A percentile compares a stretch with the other conserved stretches of the same genome.
Evolutionary conservation across 1,284 basidiomycete genomes (phyloP).

Genomic region (Dichomitus squalens): DNA sequence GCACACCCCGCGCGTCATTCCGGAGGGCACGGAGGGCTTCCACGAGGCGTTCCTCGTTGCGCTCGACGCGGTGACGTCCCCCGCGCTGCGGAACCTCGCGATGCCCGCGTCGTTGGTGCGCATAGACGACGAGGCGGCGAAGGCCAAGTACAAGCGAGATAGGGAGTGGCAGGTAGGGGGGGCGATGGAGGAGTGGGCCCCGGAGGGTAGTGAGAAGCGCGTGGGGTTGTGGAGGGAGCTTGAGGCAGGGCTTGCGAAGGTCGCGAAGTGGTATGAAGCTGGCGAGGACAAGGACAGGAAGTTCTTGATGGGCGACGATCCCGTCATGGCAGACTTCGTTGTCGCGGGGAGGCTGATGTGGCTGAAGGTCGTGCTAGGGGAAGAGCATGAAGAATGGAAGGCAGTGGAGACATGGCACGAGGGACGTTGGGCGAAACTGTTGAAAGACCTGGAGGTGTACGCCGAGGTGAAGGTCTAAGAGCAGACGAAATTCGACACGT

Average conservation of each 20-base stretch:
- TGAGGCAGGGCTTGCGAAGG: slow-evolving; percentile 16
- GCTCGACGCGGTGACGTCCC: slow-evolving; percentile 5
- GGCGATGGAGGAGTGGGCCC: slow-evolving; percentile 22
- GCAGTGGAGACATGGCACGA: slow-evolving; percentile 19
- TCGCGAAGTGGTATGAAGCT: slow-evolving; percentile 17
- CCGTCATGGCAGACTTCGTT: slow-evolving; percentile 21
- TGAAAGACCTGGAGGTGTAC: slow-evolving; percentile 15
- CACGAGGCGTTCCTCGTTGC: slow-evolving; percentile 19
- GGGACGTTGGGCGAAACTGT: slow-evolving; percentile 22
- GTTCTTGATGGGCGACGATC: slow-evolving; percentile 20
- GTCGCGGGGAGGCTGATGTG: slow-evolving; percentile 20
- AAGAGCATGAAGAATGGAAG: slow-evolving; percentile 25
- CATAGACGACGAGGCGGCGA: slow-evolving; percentile 12
- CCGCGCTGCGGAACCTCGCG: slow-evolving; percentile 2
- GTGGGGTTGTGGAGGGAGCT: slow-evolving; percentile 15
- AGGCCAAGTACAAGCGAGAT: slow-evolving; percentile 19
- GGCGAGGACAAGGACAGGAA: slow-evolving; percentile 4
- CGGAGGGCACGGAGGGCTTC: slow-evolving; percentile 18
- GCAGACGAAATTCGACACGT: neutral
- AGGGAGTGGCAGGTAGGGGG: slow-evolving; percentile 19
- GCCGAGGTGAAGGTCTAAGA: neutral
- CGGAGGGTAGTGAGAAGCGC: slow-evolving; percentile 2
- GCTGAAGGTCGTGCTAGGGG: slow-evolving; percentile 16
- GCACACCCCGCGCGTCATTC: slow-evolving; percentile 34
- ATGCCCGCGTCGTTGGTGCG: slow-evolving; percentile 4